Evolutionary conservation across 768 basidiomycete genomes (phyloP).

Genomic region (Leccinum variicolor): DNA sequence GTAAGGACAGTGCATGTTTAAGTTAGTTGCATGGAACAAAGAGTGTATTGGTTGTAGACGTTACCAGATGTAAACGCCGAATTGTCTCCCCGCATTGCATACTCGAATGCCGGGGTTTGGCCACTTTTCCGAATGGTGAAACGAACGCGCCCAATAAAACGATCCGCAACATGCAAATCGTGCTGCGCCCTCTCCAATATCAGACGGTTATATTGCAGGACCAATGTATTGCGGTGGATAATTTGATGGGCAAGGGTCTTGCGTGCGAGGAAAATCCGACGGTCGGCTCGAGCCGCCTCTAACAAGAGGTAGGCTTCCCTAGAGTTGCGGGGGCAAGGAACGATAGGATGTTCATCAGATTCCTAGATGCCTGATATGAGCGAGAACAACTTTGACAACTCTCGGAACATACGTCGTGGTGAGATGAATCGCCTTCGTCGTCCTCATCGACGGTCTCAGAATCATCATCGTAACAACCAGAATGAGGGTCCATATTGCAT

Average conservation of each 20-base stretch:
- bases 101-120: not conserved
- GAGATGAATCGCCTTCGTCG: not conserved
- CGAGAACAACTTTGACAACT: not conserved
- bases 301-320: not conserved
- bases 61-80: not conserved
- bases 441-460: not conserved
- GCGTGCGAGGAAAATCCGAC: not conserved
- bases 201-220: not conserved
- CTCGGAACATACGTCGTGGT: not conserved
- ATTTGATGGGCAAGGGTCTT: not conserved
- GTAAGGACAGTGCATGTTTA: not conserved
- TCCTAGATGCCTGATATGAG: not conserved
- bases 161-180: not conserved
- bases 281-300: not conserved
- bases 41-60: not conserved
- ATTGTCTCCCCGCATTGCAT: not conserved
- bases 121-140: not conserved
- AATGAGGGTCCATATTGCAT: no score
- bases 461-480: no score
- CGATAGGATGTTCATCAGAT: not conserved
- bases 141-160: not conserved
- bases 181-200: not conserved
- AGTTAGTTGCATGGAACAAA: not conserved
- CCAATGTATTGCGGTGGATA: not conserved
- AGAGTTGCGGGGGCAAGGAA: not conserved